Evolutionary conservation across 2,329 filamentous ascomycete genomes (phyloP).

Genomic region (Cladosporium sphaerospermum): DNA sequence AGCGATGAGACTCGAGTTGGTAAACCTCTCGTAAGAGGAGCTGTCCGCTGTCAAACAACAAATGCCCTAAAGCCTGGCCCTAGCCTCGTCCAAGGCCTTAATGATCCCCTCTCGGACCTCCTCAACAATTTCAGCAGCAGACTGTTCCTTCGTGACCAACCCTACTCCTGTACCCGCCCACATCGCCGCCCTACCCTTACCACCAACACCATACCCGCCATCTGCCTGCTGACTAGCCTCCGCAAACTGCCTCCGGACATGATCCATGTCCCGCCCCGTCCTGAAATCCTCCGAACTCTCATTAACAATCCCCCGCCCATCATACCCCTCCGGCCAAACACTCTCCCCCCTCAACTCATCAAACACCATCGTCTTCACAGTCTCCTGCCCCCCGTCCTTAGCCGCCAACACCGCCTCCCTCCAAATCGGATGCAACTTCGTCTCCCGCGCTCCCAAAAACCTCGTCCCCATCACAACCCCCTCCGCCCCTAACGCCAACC

Average conservation of each 20-base stretch:
- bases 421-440: constrained; percentile 42
- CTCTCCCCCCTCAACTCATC: constrained; percentile 50
- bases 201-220: constrained; percentile 43
- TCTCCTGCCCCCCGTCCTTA: constrained; percentile 47
- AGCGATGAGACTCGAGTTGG: no score
- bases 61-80: background rate
- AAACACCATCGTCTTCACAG: constrained; percentile 46
- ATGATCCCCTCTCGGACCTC: constrained; percentile 29
- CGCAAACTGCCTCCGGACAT: constrained; percentile 34
- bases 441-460: constrained; percentile 51
- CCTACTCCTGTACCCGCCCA: constrained; percentile 60
- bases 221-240: constrained; percentile 47
- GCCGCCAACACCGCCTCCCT: constrained; percentile 40
- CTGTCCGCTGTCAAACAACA: no score
- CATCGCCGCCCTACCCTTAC: constrained; percentile 49
- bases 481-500: constrained; percentile 46
- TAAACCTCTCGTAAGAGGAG: no score
- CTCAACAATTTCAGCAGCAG: constrained; percentile 49
- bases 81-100: constrained; percentile 1
- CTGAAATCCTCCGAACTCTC: constrained; percentile 37
- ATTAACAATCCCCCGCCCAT: constrained; percentile 54
- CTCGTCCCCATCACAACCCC: constrained; percentile 59
- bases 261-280: constrained; percentile 15
- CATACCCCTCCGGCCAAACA: constrained; percentile 53
- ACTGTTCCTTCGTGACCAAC: constrained; percentile 45